A percentile compares a stretch with the other conserved stretches of the same genome.
Evolutionary conservation across 345 rosid species (phyloP).

Genomic region (Cardamine resedifolia): DNA sequence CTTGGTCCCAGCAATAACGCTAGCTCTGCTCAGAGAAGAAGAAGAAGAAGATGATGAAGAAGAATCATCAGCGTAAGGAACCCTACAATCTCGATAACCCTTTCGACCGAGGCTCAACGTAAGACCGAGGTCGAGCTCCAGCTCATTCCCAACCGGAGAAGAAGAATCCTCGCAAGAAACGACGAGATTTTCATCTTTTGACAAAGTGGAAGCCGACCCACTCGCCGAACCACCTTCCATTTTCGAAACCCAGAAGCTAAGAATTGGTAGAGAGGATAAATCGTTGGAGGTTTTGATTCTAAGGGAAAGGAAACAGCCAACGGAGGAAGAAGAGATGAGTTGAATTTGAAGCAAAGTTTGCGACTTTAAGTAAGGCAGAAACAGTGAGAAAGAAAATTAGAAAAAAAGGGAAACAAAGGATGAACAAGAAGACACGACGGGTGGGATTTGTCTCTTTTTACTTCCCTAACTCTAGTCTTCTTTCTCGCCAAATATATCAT

Average conservation of each 20-base stretch:
- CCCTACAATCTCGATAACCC: constrained; percentile 44
- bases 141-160: constrained; percentile 56
- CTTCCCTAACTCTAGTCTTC: constrained; percentile 9
- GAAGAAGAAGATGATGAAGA: constrained; percentile 51
- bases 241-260: constrained; percentile 10
- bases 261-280: constrained; percentile 12
- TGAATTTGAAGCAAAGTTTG: constrained; percentile 42
- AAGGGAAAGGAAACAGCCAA: not conserved
- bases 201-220: constrained; percentile 53
- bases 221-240: constrained; percentile 44
- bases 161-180: constrained; percentile 83
- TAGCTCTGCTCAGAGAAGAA: constrained; percentile 50
- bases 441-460: constrained; percentile 38
- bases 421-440: constrained; percentile 44
- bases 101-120: constrained; percentile 55
- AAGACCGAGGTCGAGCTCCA: constrained; percentile 65
- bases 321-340: constrained; percentile 25
- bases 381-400: constrained; percentile 31
- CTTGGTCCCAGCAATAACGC: constrained; percentile 58
- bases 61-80: constrained; percentile 58
- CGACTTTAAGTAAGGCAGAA: constrained; percentile 42
- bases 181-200: constrained; percentile 52
- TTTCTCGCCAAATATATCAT: constrained; percentile 27
- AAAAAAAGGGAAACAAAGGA: constrained; percentile 36
- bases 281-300: constrained; percentile 16